A percentile compares a stretch with the other conserved stretches of the same genome.
These are phyloP conservation scores for Fraxinus pennsylvanica DNA, from an alignment of 257 asterid genomes.

Conservation along the genomic window DNA sequence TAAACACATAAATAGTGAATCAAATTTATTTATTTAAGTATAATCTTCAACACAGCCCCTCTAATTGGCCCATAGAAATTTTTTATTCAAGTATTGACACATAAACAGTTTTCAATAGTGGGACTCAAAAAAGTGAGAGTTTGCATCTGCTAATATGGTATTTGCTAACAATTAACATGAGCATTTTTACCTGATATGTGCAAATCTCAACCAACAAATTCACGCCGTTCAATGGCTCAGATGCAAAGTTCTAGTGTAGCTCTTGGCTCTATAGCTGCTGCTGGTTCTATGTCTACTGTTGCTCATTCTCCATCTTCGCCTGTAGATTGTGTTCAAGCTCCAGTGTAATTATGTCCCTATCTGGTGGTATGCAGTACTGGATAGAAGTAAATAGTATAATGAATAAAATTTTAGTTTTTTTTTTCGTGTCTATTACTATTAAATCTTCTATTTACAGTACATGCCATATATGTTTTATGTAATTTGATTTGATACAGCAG, in stretches of 20 bases:
- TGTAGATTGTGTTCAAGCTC: background rate
- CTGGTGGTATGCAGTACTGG: no score
- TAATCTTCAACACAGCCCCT: no score
- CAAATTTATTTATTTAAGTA: no score
- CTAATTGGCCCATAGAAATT: no score
- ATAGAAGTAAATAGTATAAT: no score
- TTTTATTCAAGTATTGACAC: no score
- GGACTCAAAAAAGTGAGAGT: no score
- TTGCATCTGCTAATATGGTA: background rate
- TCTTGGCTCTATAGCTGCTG: background rate
- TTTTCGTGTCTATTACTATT: no score
- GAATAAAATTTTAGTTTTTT: no score
- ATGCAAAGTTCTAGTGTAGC: conserved; percentile 34
- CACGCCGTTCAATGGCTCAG: conserved; percentile 30
- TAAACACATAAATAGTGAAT: no score
- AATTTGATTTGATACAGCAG: background rate
- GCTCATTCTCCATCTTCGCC: background rate
- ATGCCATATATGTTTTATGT: no score
- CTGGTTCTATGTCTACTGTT: background rate
- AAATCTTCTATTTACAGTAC: background rate
- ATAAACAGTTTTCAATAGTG: no score
- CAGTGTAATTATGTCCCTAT: background rate
- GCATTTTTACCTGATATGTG: conserved; percentile 30
- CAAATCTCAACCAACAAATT: conserved; percentile 1
- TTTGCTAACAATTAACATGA: conserved; percentile 18